Conservation (phyloP, 805 yeast species). For the Saccharomyces jurei region DNA sequence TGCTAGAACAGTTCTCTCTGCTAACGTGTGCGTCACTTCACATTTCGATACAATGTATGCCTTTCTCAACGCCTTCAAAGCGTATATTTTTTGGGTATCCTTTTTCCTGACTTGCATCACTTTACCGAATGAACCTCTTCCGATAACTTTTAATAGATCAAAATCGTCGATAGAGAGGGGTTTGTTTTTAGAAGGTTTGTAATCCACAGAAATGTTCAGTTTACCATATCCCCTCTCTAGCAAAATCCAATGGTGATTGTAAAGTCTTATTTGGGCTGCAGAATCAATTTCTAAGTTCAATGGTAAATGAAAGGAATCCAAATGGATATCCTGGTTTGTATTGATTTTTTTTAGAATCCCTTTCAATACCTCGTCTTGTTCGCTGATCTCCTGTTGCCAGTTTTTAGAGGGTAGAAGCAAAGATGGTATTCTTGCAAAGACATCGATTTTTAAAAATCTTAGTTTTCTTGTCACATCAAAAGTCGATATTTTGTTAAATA, state of each 20-base stretch:
- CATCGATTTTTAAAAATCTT: slow-evolving; percentile 60
- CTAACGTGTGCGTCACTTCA: slow-evolving; percentile 91
- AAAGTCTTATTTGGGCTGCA: slow-evolving; percentile 44
- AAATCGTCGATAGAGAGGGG: slow-evolving; percentile 81
- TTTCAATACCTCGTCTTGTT: slow-evolving; percentile 16
- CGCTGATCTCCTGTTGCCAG: slow-evolving; percentile 20
- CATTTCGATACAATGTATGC: slow-evolving; percentile 86
- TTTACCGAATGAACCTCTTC: slow-evolving; percentile 95
- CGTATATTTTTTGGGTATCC: slow-evolving; percentile 89
- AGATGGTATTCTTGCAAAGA: slow-evolving; percentile 69
- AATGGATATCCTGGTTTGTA: slow-evolving; percentile 52
- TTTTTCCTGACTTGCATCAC: slow-evolving; percentile 96
- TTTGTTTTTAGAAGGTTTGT: slow-evolving; percentile 53
- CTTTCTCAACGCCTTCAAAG: slow-evolving; percentile 84
- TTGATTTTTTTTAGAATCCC: slow-evolving; percentile 29
- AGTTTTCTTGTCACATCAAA: slow-evolving; percentile 69
- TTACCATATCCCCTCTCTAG: slow-evolving; percentile 37
- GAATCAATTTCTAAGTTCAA: slow-evolving; percentile 42
- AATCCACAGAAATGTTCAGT: slow-evolving; percentile 55
- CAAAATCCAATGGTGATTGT: slow-evolving; percentile 53
- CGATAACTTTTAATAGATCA: slow-evolving; percentile 85
- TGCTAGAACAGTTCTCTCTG: slow-evolving; percentile 89
- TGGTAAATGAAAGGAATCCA: slow-evolving; percentile 61
- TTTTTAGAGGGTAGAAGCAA: slow-evolving; percentile 40
- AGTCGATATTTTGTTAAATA: slow-evolving; percentile 79